phyloP scores from a whole-genome alignment of 169 alveolate species.

The Blepharisma undulans region DNA sequence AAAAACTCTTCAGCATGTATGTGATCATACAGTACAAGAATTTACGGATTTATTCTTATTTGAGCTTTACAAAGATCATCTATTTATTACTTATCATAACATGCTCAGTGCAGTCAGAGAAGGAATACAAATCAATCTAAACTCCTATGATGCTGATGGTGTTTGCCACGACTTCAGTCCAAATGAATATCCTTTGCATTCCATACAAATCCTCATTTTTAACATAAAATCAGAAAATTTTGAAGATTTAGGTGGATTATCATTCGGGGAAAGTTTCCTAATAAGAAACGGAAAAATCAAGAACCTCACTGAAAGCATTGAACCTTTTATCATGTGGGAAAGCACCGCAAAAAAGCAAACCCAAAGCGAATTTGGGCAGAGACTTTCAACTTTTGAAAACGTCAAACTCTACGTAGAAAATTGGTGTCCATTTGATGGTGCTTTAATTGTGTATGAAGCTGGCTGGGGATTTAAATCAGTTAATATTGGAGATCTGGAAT shows the following conservation, averaged over 20 bases:
- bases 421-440: not conserved
- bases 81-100: not conserved
- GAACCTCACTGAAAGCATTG: not conserved
- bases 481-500: not conserved
- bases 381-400: constrained; percentile 1
- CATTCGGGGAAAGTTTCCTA: constrained; percentile 17
- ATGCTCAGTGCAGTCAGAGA: constrained; percentile 2
- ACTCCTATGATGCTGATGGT: constrained; percentile 33
- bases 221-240: not conserved
- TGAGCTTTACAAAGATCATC: not conserved
- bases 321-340: constrained; percentile 15
- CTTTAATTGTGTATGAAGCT: not conserved
- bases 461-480: constrained; percentile 22
- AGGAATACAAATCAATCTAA: not conserved
- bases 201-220: not conserved
- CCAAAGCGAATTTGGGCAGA: not conserved
- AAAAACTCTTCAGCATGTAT: not conserved
- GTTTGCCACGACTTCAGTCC: not conserved
- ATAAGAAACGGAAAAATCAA: not conserved
- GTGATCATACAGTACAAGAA: not conserved
- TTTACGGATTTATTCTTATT: not conserved
- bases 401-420: not conserved
- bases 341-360: not conserved
- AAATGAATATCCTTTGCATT: not conserved
- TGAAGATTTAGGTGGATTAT: not conserved